These are phyloP conservation scores for Euphorbia peplus DNA, from an alignment of 345 rosid genomes.

Conservation along the genomic window DNA sequence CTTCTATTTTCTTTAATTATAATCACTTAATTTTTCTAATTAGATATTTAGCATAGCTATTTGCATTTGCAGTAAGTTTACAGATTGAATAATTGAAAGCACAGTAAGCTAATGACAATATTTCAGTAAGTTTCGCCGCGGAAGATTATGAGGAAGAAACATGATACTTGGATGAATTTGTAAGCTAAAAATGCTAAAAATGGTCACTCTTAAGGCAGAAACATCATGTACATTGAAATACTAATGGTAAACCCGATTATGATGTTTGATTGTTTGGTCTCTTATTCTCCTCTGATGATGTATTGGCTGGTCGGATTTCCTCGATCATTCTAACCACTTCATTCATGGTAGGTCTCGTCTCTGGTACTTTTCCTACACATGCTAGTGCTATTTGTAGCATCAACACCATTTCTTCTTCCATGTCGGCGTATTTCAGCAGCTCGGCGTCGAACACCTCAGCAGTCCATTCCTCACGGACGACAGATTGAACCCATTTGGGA, in stretches of 20 bases:
- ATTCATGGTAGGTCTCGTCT: slow-evolving; percentile 67
- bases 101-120: neutral
- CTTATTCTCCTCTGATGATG: slow-evolving; percentile 45
- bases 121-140: neutral
- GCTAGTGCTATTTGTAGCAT: slow-evolving; percentile 93
- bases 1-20: too few relatives aligned
- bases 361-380: slow-evolving; percentile 66
- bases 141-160: too few relatives aligned
- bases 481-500: slow-evolving; percentile 89
- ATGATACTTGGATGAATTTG: neutral
- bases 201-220: slow-evolving; percentile 14
- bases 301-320: slow-evolving; percentile 57
- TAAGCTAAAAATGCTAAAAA: slow-evolving; percentile 13
- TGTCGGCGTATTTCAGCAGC: slow-evolving; percentile 57
- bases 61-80: neutral
- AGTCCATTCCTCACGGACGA: slow-evolving; percentile 91
- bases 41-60: too few relatives aligned
- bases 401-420: slow-evolving; percentile 90
- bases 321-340: slow-evolving; percentile 81
- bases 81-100: neutral
- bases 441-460: slow-evolving; percentile 86
- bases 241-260: neutral
- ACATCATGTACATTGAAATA: neutral
- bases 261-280: slow-evolving; percentile 26
- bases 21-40: too few relatives aligned